Evolutionary conservation across 768 basidiomycete species (phyloP), one percentile per base, ranked within the genome.

Genomic region (Boletus insuetus): DNA sequence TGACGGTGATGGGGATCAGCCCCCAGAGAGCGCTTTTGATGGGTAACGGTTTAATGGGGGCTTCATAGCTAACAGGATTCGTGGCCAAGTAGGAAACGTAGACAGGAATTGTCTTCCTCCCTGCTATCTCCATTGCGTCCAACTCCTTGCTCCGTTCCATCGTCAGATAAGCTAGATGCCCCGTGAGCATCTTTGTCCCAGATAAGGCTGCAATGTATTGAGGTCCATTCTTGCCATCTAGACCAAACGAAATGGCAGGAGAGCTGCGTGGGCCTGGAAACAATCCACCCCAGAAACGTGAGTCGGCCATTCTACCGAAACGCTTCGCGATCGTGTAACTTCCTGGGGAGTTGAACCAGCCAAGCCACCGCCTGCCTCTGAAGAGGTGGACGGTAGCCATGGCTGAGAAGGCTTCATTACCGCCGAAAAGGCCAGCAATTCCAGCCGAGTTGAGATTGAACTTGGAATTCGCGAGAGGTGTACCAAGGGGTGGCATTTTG

Each of bases 301-400:
- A 60, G 19, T 63, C 58, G 0, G 73, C 73, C 47, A 73, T 56
- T 22, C 60, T 48, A 10, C 68, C 70, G 34, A 69, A 74, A 16
- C 54, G 61, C 54, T 63, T 73, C 11, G 70, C 72, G 40, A 73
- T 48, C 0, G 51, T 58, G 47, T 68, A 67, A 44, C 68, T 67
- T 6, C 72, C 72, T 0, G 73, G 73, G 10, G 72, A 65, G n/a
- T 73, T 73, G 42, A 59, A 74, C 68, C 66, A 74, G 2, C 72
- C 72, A 5, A 73, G 55, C 67, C 64, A 74, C 19, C 61, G 64
- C 48, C 69, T 59, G 7, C 71, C 70, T 37, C 44, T n/a, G 51
- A 62, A 67, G 6, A 73, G 37, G 45, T 72, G 67, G 20, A 73
- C 67, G 8, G 64, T 64, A 12, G 67, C 61, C 70, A 74, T 73